A percentile compares a stretch with the other conserved stretches of the same genome.
Evolutionary conservation across 2,329 filamentous ascomycete genomes (phyloP).

Genomic region (Akanthomyces lecanii): DNA sequence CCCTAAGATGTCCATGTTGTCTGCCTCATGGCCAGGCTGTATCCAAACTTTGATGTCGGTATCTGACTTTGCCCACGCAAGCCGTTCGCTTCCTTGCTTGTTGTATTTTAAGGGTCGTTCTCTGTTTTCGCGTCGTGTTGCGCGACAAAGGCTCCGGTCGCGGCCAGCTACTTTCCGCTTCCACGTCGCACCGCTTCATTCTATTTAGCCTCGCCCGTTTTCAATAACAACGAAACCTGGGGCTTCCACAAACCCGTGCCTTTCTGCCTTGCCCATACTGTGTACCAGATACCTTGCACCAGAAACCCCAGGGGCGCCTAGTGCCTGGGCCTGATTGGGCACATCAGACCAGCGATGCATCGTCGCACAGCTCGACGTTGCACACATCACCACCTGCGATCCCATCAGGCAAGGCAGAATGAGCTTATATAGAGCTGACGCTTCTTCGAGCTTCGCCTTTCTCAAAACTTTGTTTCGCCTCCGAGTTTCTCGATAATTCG

Average conservation of each 20-base stretch:
- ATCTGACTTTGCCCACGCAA: no score
- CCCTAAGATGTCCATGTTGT: no score
- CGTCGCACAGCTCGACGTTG: constrained; percentile 2
- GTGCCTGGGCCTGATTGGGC: not conserved
- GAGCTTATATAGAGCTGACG: not conserved
- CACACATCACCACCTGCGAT: not conserved
- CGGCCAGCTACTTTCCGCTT: not conserved
- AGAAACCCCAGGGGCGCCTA: not conserved
- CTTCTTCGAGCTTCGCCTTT: not conserved
- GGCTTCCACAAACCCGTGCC: not conserved
- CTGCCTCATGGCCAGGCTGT: no score
- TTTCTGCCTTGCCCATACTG: not conserved
- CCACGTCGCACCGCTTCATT: constrained; percentile 5
- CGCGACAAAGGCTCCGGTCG: not conserved
- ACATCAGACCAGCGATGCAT: not conserved
- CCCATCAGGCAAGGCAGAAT: not conserved
- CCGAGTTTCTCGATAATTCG: not conserved
- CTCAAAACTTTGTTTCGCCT: not conserved
- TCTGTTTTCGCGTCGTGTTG: not conserved
- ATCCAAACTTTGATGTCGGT: no score
- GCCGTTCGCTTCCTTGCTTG: no score
- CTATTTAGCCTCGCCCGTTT: not conserved
- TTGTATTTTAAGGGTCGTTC: no score
- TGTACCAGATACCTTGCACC: not conserved
- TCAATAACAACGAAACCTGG: not conserved